Percentiles rank a stretch among this genome's conserved stretches.
Conservation (phyloP, 495 filamentous ascomycete genomes). For the Copromyces sp. region DNA sequence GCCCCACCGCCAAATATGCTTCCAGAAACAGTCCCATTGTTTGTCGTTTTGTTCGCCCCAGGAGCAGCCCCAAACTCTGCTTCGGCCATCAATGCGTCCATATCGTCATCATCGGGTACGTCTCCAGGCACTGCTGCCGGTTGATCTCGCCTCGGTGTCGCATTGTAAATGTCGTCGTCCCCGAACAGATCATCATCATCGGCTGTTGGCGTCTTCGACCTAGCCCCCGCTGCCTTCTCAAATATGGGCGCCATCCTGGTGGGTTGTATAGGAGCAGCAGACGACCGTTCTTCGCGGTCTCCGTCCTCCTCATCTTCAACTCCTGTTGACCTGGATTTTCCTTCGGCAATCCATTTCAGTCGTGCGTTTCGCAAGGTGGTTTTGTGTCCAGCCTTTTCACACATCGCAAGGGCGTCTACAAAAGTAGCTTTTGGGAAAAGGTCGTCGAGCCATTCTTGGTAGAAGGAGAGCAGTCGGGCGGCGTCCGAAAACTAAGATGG, state of each 20-base stretch:
- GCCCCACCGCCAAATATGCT: conserved; percentile 26
- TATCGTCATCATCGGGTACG: conserved; percentile 37
- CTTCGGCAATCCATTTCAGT: conserved; percentile 72
- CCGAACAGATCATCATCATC: conserved; percentile 24
- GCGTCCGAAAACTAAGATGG: conserved; percentile 68
- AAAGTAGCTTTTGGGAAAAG: conserved; percentile 93
- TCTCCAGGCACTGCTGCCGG: conserved; percentile 9
- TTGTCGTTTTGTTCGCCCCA: not conserved
- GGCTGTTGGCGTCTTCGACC: conserved; percentile 18
- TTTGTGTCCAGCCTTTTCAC: conserved; percentile 88
- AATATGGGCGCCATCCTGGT: conserved; percentile 40
- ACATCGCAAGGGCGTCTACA: conserved; percentile 76
- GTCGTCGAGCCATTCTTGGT: conserved; percentile 95
- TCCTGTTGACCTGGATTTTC: conserved; percentile 38
- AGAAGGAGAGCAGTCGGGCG: conserved; percentile 71
- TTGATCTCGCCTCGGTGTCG: conserved; percentile 21
- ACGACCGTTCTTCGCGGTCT: conserved; percentile 17
- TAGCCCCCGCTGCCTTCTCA: conserved; percentile 17
- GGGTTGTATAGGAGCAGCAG: conserved; percentile 16
- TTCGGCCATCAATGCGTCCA: conserved; percentile 43
- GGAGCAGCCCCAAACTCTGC: conserved; percentile 21
- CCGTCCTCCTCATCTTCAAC: conserved; percentile 41
- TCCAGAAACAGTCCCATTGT: not conserved
- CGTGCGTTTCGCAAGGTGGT: conserved; percentile 60
- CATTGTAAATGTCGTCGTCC: conserved; percentile 34